Evolutionary conservation across 108 stramenopile genomes (phyloP).

Genomic region (Nitzschia putrida): DNA sequence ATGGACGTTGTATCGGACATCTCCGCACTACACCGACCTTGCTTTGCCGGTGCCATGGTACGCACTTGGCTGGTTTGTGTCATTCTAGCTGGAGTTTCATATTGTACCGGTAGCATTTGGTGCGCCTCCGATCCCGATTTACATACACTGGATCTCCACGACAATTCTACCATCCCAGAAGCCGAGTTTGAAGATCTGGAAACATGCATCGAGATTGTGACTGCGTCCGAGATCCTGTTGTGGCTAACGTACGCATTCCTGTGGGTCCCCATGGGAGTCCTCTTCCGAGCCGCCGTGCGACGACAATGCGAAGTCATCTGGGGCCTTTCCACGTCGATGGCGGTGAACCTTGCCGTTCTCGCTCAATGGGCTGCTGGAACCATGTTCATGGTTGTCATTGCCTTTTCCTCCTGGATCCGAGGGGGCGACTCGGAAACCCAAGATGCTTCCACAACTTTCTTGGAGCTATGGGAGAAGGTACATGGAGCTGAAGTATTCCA

Average conservation of each 20-base stretch:
- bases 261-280: slow-evolving; percentile 25
- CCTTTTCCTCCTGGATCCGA: slow-evolving; percentile 1
- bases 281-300: slow-evolving; percentile 12
- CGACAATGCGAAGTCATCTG: not conserved
- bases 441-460: not conserved
- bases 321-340: slow-evolving; percentile 19
- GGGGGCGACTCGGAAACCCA: not conserved
- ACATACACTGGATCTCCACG: not conserved
- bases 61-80: not conserved
- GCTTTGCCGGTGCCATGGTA: not conserved
- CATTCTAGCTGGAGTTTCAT: not conserved
- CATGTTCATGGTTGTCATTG: slow-evolving; percentile 10
- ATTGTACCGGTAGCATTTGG: slow-evolving; percentile 21
- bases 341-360: slow-evolving; percentile 2
- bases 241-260: slow-evolving; percentile 19
- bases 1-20: not conserved
- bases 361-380: slow-evolving; percentile 26
- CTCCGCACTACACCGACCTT: not conserved
- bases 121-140: slow-evolving; percentile 17
- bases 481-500: slow-evolving; percentile 29
- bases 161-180: not conserved
- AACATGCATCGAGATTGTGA: slow-evolving; percentile 5
- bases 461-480: slow-evolving; percentile 17
- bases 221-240: not conserved
- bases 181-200: not conserved